Conservation (phyloP, 768 basidiomycete species). For the Boletus reticulatus region DNA sequence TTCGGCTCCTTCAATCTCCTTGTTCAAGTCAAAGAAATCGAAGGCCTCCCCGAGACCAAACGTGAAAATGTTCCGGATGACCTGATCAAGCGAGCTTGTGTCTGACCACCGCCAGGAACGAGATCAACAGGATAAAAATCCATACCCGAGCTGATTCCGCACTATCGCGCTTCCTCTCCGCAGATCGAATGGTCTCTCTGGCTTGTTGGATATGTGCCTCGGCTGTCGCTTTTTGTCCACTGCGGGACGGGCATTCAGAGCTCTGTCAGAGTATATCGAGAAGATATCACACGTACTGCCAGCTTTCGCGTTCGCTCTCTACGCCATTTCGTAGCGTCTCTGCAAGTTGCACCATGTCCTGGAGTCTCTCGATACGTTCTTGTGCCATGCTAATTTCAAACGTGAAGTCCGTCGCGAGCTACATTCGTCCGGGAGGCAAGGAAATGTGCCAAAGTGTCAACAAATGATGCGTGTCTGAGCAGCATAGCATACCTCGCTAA, state of each 20-base stretch:
- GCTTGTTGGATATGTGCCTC: slow-evolving; percentile 11
- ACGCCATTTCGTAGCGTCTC: background rate
- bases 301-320: slow-evolving; percentile 1
- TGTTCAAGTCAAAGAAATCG: slow-evolving; percentile 16
- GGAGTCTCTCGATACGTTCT: background rate
- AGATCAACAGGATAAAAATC: background rate
- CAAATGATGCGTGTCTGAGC: too few species aligned
- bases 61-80: slow-evolving; percentile 13
- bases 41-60: slow-evolving; percentile 15
- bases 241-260: background rate
- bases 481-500: slow-evolving; percentile 1
- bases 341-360: background rate
- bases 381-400: slow-evolving; percentile 3
- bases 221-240: background rate
- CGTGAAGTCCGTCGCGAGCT: slow-evolving; percentile 15
- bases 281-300: slow-evolving; percentile 2
- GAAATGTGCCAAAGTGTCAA: too few species aligned
- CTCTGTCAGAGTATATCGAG: background rate
- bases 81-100: background rate
- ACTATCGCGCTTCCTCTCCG: slow-evolving; percentile 10
- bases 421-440: background rate
- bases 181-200: slow-evolving; percentile 9
- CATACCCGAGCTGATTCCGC: slow-evolving; percentile 15
- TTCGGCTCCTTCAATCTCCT: slow-evolving; percentile 7
- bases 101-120: background rate